These are phyloP conservation scores for Trichosporon asahii DNA, from an alignment of 1,284 basidiomycete genomes.

Conservation along the genomic window DNA sequence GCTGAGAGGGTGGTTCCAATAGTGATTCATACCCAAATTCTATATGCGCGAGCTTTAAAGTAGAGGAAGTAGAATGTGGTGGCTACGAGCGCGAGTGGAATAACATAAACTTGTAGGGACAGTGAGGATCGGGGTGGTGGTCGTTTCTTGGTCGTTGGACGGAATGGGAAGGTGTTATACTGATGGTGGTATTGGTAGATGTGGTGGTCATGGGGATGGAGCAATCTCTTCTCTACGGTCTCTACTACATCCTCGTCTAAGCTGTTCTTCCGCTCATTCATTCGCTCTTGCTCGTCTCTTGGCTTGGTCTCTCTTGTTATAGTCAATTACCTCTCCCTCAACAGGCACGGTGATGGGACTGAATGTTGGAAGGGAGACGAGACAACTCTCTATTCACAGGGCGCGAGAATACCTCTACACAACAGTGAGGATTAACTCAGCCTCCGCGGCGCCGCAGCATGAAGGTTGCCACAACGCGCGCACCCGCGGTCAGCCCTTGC, in stretches of 20 bases:
- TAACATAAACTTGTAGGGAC: not conserved
- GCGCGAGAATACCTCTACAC: slow-evolving; percentile 13
- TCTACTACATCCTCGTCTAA: slow-evolving; percentile 2
- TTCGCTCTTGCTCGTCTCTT: not conserved
- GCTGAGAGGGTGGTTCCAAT: no score
- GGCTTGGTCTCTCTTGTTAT: not conserved
- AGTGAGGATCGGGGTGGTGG: not conserved
- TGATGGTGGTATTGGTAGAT: not conserved
- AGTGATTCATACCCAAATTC: slow-evolving; percentile 3
- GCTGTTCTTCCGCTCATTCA: not conserved
- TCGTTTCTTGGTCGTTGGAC: slow-evolving; percentile 8
- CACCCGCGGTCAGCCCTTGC: slow-evolving; percentile 18
- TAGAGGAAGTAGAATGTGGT: not conserved
- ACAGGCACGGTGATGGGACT: slow-evolving; percentile 9
- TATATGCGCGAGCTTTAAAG: slow-evolving; percentile 2
- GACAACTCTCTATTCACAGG: slow-evolving; percentile 4
- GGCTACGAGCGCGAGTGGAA: slow-evolving; percentile 4
- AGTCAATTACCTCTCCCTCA: slow-evolving; percentile 3
- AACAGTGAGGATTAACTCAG: slow-evolving; percentile 12
- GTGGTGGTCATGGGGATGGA: not conserved
- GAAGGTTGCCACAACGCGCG: slow-evolving; percentile 15
- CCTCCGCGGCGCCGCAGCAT: slow-evolving; percentile 16
- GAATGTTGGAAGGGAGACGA: not conserved
- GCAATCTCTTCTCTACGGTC: not conserved
- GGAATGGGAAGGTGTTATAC: not conserved